A percentile compares a stretch with the other conserved stretches of the same genome.
These are phyloP conservation scores for Cyberlindnera mrakii DNA, from an alignment of 805 yeast genomes.

Conservation along the genomic window DNA sequence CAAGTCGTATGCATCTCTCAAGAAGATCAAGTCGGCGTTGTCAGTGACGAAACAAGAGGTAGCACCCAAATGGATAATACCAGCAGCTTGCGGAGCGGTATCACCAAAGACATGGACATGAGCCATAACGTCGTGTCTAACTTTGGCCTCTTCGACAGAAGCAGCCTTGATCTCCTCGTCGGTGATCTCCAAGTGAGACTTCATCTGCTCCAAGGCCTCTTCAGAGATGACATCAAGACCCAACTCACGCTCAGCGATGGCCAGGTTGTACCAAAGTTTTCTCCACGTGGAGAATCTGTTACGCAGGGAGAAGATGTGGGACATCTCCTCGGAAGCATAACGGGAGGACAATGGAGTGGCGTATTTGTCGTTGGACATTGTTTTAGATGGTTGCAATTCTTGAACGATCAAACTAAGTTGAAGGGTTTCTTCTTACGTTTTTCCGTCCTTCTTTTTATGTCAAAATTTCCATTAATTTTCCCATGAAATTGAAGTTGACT, in stretches of 20 bases:
- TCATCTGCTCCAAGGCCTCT: conserved; percentile 87
- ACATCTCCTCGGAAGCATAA: conserved; percentile 98
- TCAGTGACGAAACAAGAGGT: conserved; percentile 97
- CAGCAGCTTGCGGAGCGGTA: conserved; percentile 93
- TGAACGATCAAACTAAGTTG: background rate
- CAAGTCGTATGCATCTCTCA: conserved; percentile 92
- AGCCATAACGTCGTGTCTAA: conserved; percentile 99
- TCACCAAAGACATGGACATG: conserved; percentile 95
- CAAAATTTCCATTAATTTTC: background rate
- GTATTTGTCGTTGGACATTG: conserved; percentile 57
- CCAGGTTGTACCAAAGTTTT: conserved; percentile 91
- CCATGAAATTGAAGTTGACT: too few species aligned
- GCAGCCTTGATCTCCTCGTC: conserved; percentile 92
- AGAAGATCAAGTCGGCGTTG: conserved; percentile 93
- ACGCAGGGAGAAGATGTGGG: conserved; percentile 82
- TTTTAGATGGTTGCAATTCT: background rate
- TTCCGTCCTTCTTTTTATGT: background rate
- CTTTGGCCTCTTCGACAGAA: conserved; percentile 90
- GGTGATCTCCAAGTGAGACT: conserved; percentile 68
- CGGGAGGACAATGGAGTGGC: conserved; percentile 92
- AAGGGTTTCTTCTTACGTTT: background rate
- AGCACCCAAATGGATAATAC: conserved; percentile 97
- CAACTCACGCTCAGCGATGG: conserved; percentile 89
- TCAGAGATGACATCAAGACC: conserved; percentile 83
- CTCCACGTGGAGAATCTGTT: conserved; percentile 98